Percentiles rank a stretch among this genome's conserved stretches.
phyloP scores from a whole-genome alignment of 2,329 filamentous ascomycete genomes.

The Colletotrichum karsti region DNA sequence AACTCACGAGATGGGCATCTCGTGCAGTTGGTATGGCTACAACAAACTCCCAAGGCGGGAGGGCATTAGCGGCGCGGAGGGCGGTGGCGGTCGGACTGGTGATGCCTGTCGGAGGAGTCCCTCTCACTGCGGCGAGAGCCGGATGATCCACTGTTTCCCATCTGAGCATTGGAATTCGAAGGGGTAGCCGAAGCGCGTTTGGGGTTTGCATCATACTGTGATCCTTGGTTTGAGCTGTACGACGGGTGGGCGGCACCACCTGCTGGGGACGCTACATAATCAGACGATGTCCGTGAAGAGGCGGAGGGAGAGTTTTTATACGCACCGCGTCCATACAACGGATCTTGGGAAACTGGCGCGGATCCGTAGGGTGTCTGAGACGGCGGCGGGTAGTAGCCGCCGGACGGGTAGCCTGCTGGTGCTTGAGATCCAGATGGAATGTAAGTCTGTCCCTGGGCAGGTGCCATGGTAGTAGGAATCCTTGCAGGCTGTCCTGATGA shows the following conservation, averaged over 20 bases:
- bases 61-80: conserved; percentile 44
- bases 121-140: conserved; percentile 49
- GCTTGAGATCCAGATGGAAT: conserved; percentile 25
- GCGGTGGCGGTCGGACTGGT: conserved; percentile 48
- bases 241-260: conserved; percentile 47
- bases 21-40: conserved; percentile 21
- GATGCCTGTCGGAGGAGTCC: conserved; percentile 49
- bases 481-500: conserved; percentile 24
- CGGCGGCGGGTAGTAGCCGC: conserved; percentile 37
- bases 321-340: conserved; percentile 69
- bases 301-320: conserved; percentile 43
- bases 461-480: conserved; percentile 21
- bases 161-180: conserved; percentile 48
- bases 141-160: conserved; percentile 44
- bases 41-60: conserved; percentile 8
- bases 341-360: conserved; percentile 55
- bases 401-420: conserved; percentile 17
- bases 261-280: conserved; percentile 63
- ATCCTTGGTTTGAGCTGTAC: conserved; percentile 47
- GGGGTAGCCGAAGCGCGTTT: conserved; percentile 46
- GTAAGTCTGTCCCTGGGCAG: conserved; percentile 27
- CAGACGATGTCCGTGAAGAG: conserved; percentile 41
- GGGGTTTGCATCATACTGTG: conserved; percentile 61
- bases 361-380: conserved; percentile 12
- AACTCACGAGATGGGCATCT: conserved; percentile 28